A percentile compares a stretch with the other conserved stretches of the same genome.
Conservation (phyloP, 768 basidiomycete genomes). For the Boletus tomentosulus region DNA sequence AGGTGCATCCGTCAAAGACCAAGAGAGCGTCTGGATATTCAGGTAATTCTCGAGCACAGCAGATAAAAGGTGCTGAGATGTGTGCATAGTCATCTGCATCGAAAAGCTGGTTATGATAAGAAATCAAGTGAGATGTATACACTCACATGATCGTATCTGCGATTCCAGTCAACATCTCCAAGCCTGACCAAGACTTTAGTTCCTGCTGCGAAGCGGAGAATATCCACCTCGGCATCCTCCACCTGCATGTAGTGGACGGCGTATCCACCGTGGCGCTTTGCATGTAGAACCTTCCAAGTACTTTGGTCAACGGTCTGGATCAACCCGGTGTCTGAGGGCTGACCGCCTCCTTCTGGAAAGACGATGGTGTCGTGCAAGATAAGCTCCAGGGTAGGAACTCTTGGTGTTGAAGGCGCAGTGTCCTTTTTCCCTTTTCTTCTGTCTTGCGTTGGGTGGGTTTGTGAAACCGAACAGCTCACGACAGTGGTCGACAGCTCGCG, state of each 20-base stretch:
- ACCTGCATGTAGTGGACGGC: constrained; percentile 70
- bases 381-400: constrained; percentile 55
- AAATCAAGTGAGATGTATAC: background rate
- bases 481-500: constrained; percentile 54
- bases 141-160: constrained; percentile 72
- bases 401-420: constrained; percentile 39
- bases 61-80: constrained; percentile 78
- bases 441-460: constrained; percentile 35
- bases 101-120: background rate
- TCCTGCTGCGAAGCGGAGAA: constrained; percentile 49
- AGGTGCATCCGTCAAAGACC: constrained; percentile 72
- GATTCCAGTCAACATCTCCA: constrained; percentile 54
- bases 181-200: constrained; percentile 49
- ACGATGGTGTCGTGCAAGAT: constrained; percentile 73
- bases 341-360: constrained; percentile 82
- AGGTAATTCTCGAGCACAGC: constrained; percentile 68
- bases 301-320: constrained; percentile 40
- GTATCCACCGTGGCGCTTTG: constrained; percentile 64
- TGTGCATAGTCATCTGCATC: constrained; percentile 75
- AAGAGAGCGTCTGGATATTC: constrained; percentile 68
- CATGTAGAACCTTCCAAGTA: constrained; percentile 58
- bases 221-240: constrained; percentile 36
- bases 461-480: constrained; percentile 45
- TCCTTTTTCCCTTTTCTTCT: constrained; percentile 57
- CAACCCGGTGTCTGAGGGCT: constrained; percentile 73